Conservation (phyloP, 2,329 filamentous ascomycete species). For the Aspergillus novofumigatus region DNA sequence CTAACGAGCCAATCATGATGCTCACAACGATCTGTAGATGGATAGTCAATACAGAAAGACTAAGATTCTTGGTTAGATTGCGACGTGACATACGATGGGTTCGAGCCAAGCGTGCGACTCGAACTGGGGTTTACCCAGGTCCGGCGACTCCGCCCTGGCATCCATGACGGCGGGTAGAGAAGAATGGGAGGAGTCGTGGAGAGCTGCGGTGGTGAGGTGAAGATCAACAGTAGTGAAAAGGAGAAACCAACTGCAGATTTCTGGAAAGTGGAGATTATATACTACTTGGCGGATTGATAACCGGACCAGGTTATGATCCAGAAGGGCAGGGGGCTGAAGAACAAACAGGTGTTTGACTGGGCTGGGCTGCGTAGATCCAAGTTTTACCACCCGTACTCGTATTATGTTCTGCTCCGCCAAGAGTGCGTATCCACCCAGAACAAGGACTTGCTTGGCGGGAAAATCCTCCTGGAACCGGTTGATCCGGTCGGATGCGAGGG, state of each 20-base stretch:
- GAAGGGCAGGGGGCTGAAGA: background rate
- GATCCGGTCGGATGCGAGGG: background rate
- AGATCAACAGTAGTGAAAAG: background rate
- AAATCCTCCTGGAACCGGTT: background rate
- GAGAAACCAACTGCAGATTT: background rate
- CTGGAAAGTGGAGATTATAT: background rate
- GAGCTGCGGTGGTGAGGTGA: background rate
- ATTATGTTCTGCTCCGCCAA: background rate
- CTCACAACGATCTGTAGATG: slow-evolving; percentile 44
- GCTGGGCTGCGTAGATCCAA: background rate
- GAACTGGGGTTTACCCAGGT: slow-evolving; percentile 35
- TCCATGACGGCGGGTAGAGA: background rate
- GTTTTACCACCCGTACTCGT: background rate
- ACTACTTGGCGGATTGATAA: background rate
- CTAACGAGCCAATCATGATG: slow-evolving; percentile 48
- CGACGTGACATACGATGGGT: slow-evolving; percentile 29
- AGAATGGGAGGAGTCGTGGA: background rate
- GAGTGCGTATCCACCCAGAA: background rate
- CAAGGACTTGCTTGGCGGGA: background rate
- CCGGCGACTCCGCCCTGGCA: slow-evolving; percentile 14
- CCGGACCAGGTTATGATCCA: background rate
- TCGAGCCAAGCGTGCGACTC: slow-evolving; percentile 33
- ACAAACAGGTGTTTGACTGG: background rate
- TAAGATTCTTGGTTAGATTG: background rate
- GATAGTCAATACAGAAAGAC: background rate